Percentiles rank a stretch among this genome's conserved stretches.
Evolutionary conservation across 805 yeast genomes (phyloP).

Genomic region (Sungouiozyma intestinalis): DNA sequence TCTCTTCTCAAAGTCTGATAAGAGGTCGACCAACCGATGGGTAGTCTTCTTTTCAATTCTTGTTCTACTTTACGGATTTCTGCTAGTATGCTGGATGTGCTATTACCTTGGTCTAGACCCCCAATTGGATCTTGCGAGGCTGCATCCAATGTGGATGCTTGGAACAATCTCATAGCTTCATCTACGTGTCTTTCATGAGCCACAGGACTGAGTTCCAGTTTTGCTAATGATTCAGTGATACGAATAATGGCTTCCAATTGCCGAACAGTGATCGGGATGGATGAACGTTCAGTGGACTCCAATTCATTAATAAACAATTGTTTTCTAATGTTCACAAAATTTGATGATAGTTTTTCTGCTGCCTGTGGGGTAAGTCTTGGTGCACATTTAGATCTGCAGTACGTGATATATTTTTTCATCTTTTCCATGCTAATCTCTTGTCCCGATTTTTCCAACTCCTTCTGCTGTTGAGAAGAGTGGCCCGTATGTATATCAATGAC

Average conservation of each 20-base stretch:
- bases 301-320: slow-evolving; percentile 73
- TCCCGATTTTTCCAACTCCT: slow-evolving; percentile 41
- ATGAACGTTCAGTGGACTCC: slow-evolving; percentile 76
- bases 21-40: slow-evolving; percentile 93
- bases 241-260: slow-evolving; percentile 96
- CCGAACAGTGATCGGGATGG: slow-evolving; percentile 95
- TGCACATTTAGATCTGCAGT: slow-evolving; percentile 83
- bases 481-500: slow-evolving; percentile 93
- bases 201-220: slow-evolving; percentile 67
- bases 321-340: slow-evolving; percentile 83
- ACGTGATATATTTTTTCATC: slow-evolving; percentile 87
- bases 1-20: slow-evolving; percentile 75
- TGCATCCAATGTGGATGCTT: slow-evolving; percentile 97
- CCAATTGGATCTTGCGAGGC: slow-evolving; percentile 45
- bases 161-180: slow-evolving; percentile 88
- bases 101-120: slow-evolving; percentile 38
- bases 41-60: slow-evolving; percentile 80
- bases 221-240: slow-evolving; percentile 89
- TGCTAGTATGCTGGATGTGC: slow-evolving; percentile 46
- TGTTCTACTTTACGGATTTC: slow-evolving; percentile 75
- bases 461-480: slow-evolving; percentile 34
- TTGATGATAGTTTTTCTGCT: slow-evolving; percentile 78
- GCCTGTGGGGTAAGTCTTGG: slow-evolving; percentile 87
- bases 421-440: slow-evolving; percentile 84
- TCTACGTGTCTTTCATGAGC: slow-evolving; percentile 87